A percentile compares a stretch with the other conserved stretches of the same genome.
These are phyloP conservation scores for Xylaria intraflava DNA, from an alignment of 495 filamentous ascomycete species.

Conservation along the genomic window DNA sequence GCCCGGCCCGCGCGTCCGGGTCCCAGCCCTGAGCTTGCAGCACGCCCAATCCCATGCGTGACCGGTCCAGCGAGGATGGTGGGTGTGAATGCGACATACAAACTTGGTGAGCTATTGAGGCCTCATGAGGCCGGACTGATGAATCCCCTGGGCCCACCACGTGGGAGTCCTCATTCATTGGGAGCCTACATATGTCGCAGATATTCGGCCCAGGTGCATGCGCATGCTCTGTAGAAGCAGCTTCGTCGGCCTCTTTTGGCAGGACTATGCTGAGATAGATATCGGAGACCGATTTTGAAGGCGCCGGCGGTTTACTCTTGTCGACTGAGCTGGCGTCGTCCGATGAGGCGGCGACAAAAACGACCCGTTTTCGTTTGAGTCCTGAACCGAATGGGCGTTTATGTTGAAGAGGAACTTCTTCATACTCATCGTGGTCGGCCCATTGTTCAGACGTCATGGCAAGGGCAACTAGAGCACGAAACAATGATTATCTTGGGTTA, in stretches of 20 bases:
- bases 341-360: conserved; percentile 66
- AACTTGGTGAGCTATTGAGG: conserved; percentile 74
- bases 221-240: conserved; percentile 17
- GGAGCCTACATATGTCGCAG: conserved; percentile 32
- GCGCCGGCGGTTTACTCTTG: conserved; percentile 18
- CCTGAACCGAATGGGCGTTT: conserved; percentile 75
- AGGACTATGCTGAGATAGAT: conserved; percentile 70
- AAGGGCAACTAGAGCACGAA: not conserved
- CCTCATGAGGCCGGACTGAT: conserved; percentile 49
- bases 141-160: conserved; percentile 1
- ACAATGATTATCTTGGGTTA: not conserved
- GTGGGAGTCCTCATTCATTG: conserved; percentile 19
- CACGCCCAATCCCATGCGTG: conserved; percentile 64
- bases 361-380: conserved; percentile 67
- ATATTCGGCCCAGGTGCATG: conserved; percentile 1
- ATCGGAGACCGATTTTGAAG: conserved; percentile 49
- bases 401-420: conserved; percentile 62
- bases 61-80: conserved; percentile 77
- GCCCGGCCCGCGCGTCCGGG: conserved; percentile 66
- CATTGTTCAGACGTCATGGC: conserved; percentile 18
- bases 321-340: conserved; percentile 40
- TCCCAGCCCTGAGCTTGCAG: conserved; percentile 82
- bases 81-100: conserved; percentile 75
- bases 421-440: conserved; percentile 33
- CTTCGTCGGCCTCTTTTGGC: conserved; percentile 28